Conservation (phyloP, 805 yeast species). For the Zygoascus bituminiphila region DNA sequence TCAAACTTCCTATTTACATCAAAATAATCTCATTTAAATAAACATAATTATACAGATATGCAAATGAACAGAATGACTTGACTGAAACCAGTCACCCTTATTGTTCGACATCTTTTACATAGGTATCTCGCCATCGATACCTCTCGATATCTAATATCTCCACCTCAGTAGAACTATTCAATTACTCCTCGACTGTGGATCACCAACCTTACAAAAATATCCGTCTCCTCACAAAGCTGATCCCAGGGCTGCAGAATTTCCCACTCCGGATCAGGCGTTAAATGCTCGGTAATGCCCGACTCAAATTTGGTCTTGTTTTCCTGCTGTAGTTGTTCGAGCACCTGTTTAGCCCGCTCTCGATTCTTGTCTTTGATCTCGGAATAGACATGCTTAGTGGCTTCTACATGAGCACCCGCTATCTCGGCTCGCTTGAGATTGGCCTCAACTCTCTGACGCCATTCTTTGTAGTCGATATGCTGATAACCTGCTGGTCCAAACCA, state of each 20-base stretch:
- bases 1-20: too few species aligned
- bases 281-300: constrained; percentile 2
- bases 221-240: constrained; percentile 18
- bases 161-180: not conserved
- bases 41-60: too few species aligned
- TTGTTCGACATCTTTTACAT: too few species aligned
- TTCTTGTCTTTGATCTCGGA: constrained; percentile 14
- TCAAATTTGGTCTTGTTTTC: constrained; percentile 6
- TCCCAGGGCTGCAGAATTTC: constrained; percentile 20
- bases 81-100: too few species aligned
- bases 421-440: constrained; percentile 17
- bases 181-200: constrained; percentile 16
- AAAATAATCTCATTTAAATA: too few species aligned
- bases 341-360: constrained; percentile 8
- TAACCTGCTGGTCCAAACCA: constrained; percentile 64
- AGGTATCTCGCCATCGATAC: too few species aligned
- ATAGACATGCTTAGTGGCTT: constrained; percentile 11
- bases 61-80: too few species aligned
- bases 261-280: constrained; percentile 13
- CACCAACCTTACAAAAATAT: constrained; percentile 17
- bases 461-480: constrained; percentile 38
- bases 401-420: constrained; percentile 7
- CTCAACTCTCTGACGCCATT: constrained; percentile 24
- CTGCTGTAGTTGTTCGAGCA: constrained; percentile 12
- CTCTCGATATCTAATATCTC: too few species aligned